These are phyloP conservation scores for Rhizopogon vinicolor DNA, from an alignment of 768 basidiomycete species.

Conservation along the genomic window DNA sequence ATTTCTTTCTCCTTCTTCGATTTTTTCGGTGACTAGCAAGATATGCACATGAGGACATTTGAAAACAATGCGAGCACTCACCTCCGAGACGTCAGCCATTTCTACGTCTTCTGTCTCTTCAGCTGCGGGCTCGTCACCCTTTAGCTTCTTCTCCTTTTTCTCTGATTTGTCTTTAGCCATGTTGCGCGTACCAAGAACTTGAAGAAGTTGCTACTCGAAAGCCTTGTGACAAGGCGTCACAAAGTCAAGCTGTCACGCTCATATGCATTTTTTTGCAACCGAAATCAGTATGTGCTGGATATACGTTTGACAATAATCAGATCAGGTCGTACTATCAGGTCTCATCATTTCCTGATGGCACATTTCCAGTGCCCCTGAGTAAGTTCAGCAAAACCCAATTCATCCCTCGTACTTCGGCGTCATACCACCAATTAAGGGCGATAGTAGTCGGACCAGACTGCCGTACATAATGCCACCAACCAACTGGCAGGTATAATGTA, in stretches of 20 bases:
- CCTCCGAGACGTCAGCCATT: slow-evolving; percentile 33
- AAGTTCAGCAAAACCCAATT: slow-evolving; percentile 66
- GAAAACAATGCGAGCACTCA: slow-evolving; percentile 5
- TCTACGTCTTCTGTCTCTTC: slow-evolving; percentile 43
- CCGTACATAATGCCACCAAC: slow-evolving; percentile 92
- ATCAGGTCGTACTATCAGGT: background rate
- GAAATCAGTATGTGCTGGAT: no score
- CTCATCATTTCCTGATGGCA: slow-evolving; percentile 35
- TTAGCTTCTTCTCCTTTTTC: slow-evolving; percentile 70
- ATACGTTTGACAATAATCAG: no score
- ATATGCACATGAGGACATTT: slow-evolving; percentile 4
- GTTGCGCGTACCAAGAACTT: background rate
- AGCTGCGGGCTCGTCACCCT: slow-evolving; percentile 30
- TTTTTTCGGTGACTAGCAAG: slow-evolving; percentile 47
- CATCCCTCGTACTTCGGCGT: slow-evolving; percentile 69
- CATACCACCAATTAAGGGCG: slow-evolving; percentile 89
- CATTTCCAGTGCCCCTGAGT: slow-evolving; percentile 40
- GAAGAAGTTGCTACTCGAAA: background rate
- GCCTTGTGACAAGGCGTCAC: background rate
- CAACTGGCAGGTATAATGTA: slow-evolving; percentile 83
- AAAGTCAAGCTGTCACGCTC: background rate
- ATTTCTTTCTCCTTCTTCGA: slow-evolving; percentile 62
- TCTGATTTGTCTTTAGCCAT: slow-evolving; percentile 77
- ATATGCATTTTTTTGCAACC: no score
- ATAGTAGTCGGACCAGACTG: slow-evolving; percentile 62